These are phyloP conservation scores for Solanum paucissectum DNA, from an alignment of 257 asterid genomes.

Conservation along the genomic window DNA sequence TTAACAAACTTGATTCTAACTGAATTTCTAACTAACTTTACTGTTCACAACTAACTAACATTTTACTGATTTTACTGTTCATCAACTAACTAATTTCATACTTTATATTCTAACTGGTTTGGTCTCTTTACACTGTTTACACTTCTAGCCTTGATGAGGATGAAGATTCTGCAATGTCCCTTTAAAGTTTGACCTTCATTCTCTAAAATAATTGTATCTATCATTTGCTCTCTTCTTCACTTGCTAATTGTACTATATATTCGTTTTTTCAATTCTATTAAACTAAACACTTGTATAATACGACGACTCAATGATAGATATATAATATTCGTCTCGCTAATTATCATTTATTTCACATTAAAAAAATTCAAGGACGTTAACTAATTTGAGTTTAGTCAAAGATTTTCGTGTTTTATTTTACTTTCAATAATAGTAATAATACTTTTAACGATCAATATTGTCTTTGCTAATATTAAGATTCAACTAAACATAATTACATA, in stretches of 20 bases:
- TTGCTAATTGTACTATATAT: neutral
- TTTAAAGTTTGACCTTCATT: conserved; percentile 17
- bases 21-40: no score
- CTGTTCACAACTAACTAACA: no score
- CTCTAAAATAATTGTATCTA: no score
- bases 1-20: no score
- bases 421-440: neutral
- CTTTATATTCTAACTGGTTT: conserved; percentile 18
- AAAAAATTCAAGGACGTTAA: neutral
- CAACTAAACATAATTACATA: neutral
- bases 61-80: no score
- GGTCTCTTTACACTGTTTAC: conserved; percentile 63
- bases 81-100: no score
- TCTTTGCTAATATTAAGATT: neutral
- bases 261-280: neutral
- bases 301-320: neutral
- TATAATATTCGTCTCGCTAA: neutral
- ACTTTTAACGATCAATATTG: neutral
- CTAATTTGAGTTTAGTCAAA: neutral
- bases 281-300: neutral
- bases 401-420: neutral
- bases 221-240: neutral
- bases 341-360: neutral
- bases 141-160: conserved; percentile 62
- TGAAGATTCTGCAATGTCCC: conserved; percentile 90